A percentile compares a stretch with the other conserved stretches of the same genome.
phyloP scores from a whole-genome alignment of 1,139 yeast genomes.

The Geotrichum fermentans region DNA sequence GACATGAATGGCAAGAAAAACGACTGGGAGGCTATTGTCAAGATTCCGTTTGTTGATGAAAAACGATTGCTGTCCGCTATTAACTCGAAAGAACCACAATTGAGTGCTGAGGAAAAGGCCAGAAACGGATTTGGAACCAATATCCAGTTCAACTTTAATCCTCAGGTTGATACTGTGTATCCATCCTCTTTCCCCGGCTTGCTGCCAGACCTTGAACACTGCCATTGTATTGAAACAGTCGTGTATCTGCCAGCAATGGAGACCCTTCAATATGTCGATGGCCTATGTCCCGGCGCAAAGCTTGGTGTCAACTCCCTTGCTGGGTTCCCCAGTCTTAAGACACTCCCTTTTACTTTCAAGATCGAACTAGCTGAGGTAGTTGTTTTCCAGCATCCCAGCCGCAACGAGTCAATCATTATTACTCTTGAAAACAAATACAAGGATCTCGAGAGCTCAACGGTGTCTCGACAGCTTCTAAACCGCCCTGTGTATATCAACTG shows the following conservation, averaged over 20 bases:
- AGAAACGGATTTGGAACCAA: constrained; percentile 75
- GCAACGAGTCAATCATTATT: constrained; percentile 75
- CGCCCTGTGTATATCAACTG: constrained; percentile 69
- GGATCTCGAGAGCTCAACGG: constrained; percentile 43
- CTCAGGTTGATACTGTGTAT: constrained; percentile 65
- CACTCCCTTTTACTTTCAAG: constrained; percentile 56
- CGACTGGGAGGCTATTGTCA: constrained; percentile 98
- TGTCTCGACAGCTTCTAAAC: constrained; percentile 58
- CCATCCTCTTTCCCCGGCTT: constrained; percentile 76
- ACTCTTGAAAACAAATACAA: constrained; percentile 52
- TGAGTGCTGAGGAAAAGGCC: constrained; percentile 62
- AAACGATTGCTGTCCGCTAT: constrained; percentile 66
- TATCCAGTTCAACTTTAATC: constrained; percentile 64
- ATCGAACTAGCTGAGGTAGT: constrained; percentile 60
- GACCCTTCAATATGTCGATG: constrained; percentile 44
- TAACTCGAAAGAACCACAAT: constrained; percentile 52
- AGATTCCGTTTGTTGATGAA: constrained; percentile 88
- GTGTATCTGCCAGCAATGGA: constrained; percentile 17
- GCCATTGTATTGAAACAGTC: constrained; percentile 63
- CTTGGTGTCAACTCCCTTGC: constrained; percentile 69
- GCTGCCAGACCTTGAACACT: constrained; percentile 71
- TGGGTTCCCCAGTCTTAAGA: constrained; percentile 81
- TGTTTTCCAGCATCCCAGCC: constrained; percentile 81
- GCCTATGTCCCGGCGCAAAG: constrained; percentile 63
- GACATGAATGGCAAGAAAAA: constrained; percentile 95